A percentile compares a stretch with the other conserved stretches of the same genome.
Evolutionary conservation across 1,284 basidiomycete genomes (phyloP).

Genomic region (Moniliella sp.): DNA sequence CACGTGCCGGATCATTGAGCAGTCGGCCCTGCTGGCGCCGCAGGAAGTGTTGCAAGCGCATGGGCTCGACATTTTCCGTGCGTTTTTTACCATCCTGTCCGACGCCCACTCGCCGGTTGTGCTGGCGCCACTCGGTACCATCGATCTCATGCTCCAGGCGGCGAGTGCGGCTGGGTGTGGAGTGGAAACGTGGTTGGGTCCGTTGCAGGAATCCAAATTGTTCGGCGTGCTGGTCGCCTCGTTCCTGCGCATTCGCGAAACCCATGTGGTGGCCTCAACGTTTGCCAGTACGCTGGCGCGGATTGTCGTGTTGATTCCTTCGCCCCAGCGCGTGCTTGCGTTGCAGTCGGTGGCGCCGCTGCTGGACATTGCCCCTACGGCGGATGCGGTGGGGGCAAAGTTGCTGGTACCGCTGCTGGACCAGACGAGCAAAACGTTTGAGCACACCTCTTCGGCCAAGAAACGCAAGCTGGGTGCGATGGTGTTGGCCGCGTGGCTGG

Average conservation of each 20-base stretch:
- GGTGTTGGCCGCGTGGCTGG: conserved; percentile 11
- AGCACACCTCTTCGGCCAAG: conserved; percentile 19
- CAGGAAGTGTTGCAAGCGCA: conserved; percentile 13
- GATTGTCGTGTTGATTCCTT: conserved; percentile 10
- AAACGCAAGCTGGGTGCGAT: conserved; percentile 17
- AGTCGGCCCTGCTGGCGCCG: conserved; percentile 18
- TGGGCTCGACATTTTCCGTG: conserved; percentile 11
- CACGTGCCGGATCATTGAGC: conserved; percentile 19
- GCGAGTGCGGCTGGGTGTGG: conserved; percentile 5
- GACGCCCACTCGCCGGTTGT: conserved; percentile 18
- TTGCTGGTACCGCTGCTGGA: conserved; percentile 1
- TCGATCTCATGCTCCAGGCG: conserved; percentile 17
- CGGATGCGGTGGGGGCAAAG: neutral
- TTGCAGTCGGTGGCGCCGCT: conserved; percentile 3
- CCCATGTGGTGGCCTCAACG: conserved; percentile 12
- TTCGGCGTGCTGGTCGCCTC: conserved; percentile 13
- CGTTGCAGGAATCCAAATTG: conserved; percentile 11
- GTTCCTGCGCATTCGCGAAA: conserved; percentile 16
- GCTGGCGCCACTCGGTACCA: conserved; percentile 13
- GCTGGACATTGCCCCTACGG: conserved; percentile 1
- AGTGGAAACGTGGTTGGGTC: conserved; percentile 8
- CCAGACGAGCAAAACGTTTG: conserved; percentile 9
- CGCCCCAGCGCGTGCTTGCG: conserved; percentile 11
- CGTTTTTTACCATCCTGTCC: conserved; percentile 13
- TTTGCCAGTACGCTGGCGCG: conserved; percentile 20